Evolutionary conservation across 768 basidiomycete genomes (phyloP), one percentile per base, ranked within the genome.

Genomic region (Lentinula detonsa): DNA sequence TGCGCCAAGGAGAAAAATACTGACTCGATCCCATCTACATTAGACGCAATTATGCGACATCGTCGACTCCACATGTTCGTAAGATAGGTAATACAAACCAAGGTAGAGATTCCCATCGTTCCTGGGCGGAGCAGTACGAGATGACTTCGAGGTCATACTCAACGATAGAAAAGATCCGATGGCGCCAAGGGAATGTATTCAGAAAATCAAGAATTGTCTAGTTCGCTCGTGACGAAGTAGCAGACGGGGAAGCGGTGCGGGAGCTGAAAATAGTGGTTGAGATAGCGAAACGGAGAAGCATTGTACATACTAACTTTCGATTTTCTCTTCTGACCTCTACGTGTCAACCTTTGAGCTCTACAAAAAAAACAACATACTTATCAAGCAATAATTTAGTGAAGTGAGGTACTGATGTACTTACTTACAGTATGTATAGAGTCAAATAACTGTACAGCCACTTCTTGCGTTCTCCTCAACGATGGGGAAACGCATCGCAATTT

Each of bases 41-140:
- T 48, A 5, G 46, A 48, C 46, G 43, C n/a, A 2, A 48, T 8
- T 46, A 23, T 21, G 45, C 45, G 7, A 21, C 18, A 48, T 48
- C 46, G 9, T 43, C 10, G 16, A 23, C 21, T 18, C 46, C 46
- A 48, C 46, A 48, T 48, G 46, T 23, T 21, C 46, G 21, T 48
- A 48, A 23, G 7, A 48, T 48, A 48, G 18, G 21, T 21, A 23
- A 35, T 39, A 42, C 54, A 57, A 57, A 59, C 57, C 57, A 21
- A 46, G 57, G 15, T 9, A 21, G 15, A 6, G 37, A 21, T 59
- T 59, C 57, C 57, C 57, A 59, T 59, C 46, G 57, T 59, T 59
- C 57, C 57, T 59, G 48, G 28, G 23, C 28, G 33, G 39, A 13
- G 55, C 31, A 37, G 52, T 53, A 53, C 11, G 33, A 53, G 53